Percentiles rank a stretch among this genome's conserved stretches.
Conservation (phyloP, 352 stramenopile genomes). For the Phytophthora colocasiae region DNA sequence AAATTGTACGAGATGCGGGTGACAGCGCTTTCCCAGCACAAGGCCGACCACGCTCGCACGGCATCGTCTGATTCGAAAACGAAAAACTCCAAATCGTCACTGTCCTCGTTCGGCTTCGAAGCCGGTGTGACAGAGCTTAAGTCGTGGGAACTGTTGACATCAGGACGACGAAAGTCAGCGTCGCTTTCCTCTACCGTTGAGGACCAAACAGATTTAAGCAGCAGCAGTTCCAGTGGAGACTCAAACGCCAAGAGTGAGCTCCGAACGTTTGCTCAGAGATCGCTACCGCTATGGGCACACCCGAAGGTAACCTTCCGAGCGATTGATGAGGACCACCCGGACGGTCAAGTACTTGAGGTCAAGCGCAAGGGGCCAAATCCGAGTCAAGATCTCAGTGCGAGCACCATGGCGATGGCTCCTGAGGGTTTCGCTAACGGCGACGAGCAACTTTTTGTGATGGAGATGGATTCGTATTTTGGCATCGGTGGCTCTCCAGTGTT, state of each 20-base stretch:
- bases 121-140: constrained; percentile 67
- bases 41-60: constrained; percentile 39
- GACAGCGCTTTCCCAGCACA: constrained; percentile 40
- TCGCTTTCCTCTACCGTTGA: constrained; percentile 23
- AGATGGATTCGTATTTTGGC: constrained; percentile 90
- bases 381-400: constrained; percentile 44
- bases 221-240: constrained; percentile 14
- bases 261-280: constrained; percentile 67
- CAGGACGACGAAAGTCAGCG: constrained; percentile 40
- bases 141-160: constrained; percentile 58
- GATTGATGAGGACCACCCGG: constrained; percentile 54
- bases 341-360: constrained; percentile 68
- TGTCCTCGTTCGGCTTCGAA: constrained; percentile 71
- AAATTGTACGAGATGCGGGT: constrained; percentile 73
- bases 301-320: constrained; percentile 78
- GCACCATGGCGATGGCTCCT: constrained; percentile 31
- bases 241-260: constrained; percentile 63
- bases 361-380: constrained; percentile 77
- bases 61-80: constrained; percentile 39
- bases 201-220: constrained; percentile 8
- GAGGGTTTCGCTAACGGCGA: constrained; percentile 51
- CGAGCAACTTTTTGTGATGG: constrained; percentile 83
- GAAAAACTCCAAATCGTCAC: constrained; percentile 59
- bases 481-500: constrained; percentile 84
- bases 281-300: constrained; percentile 77